These are phyloP conservation scores for Backusella luteola DNA, from an alignment of 192 early-diverging fungal genomes.

Conservation along the genomic window DNA sequence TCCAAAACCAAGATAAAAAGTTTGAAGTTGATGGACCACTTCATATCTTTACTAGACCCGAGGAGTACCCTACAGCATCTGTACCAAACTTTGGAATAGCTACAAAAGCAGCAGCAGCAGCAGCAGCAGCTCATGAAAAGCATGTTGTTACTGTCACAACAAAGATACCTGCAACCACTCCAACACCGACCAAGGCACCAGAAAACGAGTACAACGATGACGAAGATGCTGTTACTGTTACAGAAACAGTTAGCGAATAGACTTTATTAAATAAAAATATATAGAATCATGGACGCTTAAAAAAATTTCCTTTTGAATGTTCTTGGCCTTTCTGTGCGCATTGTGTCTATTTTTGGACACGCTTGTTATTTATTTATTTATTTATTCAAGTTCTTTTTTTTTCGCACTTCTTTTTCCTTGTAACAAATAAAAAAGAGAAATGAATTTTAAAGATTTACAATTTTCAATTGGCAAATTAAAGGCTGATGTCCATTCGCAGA, in stretches of 20 bases:
- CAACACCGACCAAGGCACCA: background rate
- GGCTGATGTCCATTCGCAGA: conserved; percentile 25
- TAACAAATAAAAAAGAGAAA: background rate
- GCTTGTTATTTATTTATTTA: background rate
- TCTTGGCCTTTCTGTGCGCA: background rate
- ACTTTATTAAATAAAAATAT: background rate
- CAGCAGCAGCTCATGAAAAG: background rate
- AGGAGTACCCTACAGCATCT: background rate
- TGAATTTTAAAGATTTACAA: conserved; percentile 37
- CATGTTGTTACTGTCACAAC: background rate
- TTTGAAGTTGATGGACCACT: conserved; percentile 11
- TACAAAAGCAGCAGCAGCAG: background rate
- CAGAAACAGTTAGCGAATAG: background rate
- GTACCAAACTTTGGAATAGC: background rate
- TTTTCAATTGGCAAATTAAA: conserved; percentile 28
- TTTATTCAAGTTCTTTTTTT: background rate
- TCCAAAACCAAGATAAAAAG: conserved; percentile 23
- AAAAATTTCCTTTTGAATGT: background rate
- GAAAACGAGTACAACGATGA: background rate
- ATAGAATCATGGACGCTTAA: background rate
- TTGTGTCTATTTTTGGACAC: background rate
- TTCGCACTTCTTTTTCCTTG: background rate
- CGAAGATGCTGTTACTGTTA: background rate
- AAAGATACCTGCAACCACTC: background rate
- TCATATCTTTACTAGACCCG: background rate